These are phyloP conservation scores for Populus deltoides DNA, from an alignment of 345 rosid genomes.

Conservation along the genomic window DNA sequence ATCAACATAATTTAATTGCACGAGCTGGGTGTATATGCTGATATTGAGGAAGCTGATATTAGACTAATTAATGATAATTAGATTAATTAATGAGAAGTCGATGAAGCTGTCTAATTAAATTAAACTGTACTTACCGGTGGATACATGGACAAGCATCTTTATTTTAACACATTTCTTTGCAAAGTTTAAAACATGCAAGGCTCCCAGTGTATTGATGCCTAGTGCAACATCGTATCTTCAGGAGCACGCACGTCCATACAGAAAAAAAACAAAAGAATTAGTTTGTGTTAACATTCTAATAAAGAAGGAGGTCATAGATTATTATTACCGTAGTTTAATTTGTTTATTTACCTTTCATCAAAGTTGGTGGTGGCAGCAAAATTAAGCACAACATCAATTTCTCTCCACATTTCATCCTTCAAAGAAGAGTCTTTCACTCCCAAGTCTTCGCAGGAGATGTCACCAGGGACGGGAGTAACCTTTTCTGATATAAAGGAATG, in stretches of 20 bases:
- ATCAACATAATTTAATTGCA: not conserved
- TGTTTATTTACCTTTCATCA: conserved; percentile 37
- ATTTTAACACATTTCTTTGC: conserved; percentile 49
- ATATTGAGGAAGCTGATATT: too few species aligned
- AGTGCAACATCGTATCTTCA: conserved; percentile 48
- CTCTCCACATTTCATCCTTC: conserved; percentile 24
- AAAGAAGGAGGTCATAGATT: not conserved
- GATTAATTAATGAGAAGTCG: not conserved
- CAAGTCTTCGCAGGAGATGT: conserved; percentile 27
- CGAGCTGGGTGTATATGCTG: too few species aligned
- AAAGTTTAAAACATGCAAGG: conserved; percentile 46
- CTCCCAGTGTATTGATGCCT: conserved; percentile 54
- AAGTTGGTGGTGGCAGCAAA: conserved; percentile 45
- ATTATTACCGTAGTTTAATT: too few species aligned
- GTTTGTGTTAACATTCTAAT: not conserved
- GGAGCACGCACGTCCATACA: too few species aligned
- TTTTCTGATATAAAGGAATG: conserved; percentile 10
- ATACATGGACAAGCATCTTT: conserved; percentile 45
- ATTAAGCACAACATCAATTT: conserved; percentile 35
- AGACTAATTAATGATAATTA: too few species aligned
- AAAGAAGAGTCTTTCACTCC: conserved; percentile 21
- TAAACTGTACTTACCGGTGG: conserved; percentile 29
- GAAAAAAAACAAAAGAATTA: not conserved
- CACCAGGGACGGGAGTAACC: conserved; percentile 27
- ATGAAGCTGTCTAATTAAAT: not conserved